These are phyloP conservation scores for Ascocoryne sarcoides DNA, from an alignment of 2,329 filamentous ascomycete genomes.

Conservation along the genomic window DNA sequence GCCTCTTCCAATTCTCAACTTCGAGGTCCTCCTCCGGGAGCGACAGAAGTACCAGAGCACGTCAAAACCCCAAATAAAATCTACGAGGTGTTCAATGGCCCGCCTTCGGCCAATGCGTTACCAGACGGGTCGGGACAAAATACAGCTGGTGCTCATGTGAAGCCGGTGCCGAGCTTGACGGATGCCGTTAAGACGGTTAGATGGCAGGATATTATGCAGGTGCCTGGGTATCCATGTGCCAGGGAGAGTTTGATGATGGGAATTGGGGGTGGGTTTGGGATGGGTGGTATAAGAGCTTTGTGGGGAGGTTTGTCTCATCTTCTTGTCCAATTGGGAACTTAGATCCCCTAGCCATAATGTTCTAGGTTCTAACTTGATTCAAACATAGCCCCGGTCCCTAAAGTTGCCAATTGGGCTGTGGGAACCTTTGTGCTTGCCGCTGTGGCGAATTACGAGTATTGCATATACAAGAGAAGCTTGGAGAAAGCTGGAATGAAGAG, in stretches of 20 bases:
- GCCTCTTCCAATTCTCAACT: conserved; percentile 8
- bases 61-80: conserved; percentile 29
- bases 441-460: conserved; percentile 74
- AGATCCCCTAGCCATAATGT: too few relatives aligned
- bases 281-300: conserved; percentile 67
- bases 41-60: conserved; percentile 29
- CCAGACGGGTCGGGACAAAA: conserved; percentile 28
- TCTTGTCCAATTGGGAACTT: conserved; percentile 1
- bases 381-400: conserved; percentile 47
- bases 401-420: conserved; percentile 78
- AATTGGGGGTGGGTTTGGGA: conserved; percentile 67
- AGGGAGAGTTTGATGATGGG: conserved; percentile 75
- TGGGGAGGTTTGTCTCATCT: conserved; percentile 52
- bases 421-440: conserved; percentile 63
- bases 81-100: conserved; percentile 33
- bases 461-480: conserved; percentile 61
- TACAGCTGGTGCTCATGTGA: conserved; percentile 22
- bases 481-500: conserved; percentile 80
- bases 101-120: conserved; percentile 26
- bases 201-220: conserved; percentile 57
- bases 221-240: conserved; percentile 76
- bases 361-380: too few relatives aligned
- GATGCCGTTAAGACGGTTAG: conserved; percentile 62
- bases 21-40: conserved; percentile 30
- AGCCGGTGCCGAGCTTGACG: conserved; percentile 34